Evolutionary conservation across 306 rosid species (phyloP), one percentile per base, ranked within the genome.

Genomic region (Cucurbita maxima): DNA sequence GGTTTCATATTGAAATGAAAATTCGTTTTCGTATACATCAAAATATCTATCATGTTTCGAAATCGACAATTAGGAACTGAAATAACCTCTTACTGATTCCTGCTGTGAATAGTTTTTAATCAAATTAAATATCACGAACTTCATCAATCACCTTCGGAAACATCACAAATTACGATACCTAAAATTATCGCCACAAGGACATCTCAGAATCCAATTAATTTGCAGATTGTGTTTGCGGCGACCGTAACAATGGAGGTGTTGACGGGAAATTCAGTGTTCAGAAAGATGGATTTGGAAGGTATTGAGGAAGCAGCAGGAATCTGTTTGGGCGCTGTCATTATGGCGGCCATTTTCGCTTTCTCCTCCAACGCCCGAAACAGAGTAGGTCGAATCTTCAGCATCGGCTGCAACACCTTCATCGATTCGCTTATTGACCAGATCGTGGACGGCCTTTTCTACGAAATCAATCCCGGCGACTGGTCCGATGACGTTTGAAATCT

Each of bases 361-460:
- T 83, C 88, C 56, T 75, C 95, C 43, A 89, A 95, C 64, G 92
- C 95, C 1, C 77, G 99, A 25, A 82, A 48, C 79, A 83, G 81
- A 77, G 96, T 94, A 12, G 92, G 94, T 40, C 63, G 82, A 74
- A 83, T 94, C 75, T 91, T 94, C 81, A 83, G 83, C 18, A 6
- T 85, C 8, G 72, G 87, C 34, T 94, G 89, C 81, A 94, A 82
- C 76, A 45, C 91, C 4, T 85, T 94, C 79, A 86, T 94, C 8
- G 96, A 94, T 77, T 78, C 91, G 15, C 74, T 91, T 0, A 86
- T 94, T 58, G 97, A 94, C 41, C 97, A 94, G 79, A 86, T 94
- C 40, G 87, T 94, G 0, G 97, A 94, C 50, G 96, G 99, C 34
- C 79, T 94, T 60, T 94, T 94, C 86, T 91, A 86, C 48, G 98